Evolutionary conservation across 2,329 filamentous ascomycete genomes (phyloP).

Genomic region (Alternaria ventricosa): DNA sequence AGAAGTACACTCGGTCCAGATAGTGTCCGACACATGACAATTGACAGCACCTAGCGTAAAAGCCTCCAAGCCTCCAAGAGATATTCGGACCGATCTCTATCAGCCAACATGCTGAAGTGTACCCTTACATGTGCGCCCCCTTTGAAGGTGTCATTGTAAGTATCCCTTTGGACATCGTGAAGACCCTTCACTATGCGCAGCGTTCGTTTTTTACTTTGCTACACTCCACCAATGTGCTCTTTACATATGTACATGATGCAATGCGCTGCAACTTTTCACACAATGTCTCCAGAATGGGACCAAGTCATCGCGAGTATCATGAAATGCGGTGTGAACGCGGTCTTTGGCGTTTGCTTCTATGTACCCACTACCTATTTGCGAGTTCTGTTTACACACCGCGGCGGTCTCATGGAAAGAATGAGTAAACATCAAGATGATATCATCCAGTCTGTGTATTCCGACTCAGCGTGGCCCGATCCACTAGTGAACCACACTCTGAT

Average conservation of each 20-base stretch:
- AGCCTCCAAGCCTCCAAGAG: not conserved
- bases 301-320: not conserved
- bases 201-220: not conserved
- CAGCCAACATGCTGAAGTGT: not conserved
- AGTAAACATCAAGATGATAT: not conserved
- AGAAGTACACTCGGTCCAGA: not conserved
- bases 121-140: not conserved
- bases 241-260: not conserved
- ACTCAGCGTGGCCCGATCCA: not conserved
- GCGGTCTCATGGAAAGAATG: not conserved
- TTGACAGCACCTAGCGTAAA: not conserved
- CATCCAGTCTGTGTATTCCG: not conserved
- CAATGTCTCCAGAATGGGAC: not conserved
- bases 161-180: not conserved
- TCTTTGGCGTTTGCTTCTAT: not conserved
- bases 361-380: not conserved
- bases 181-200: not conserved
- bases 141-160: not conserved
- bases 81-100: not conserved
- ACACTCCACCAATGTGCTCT: not conserved
- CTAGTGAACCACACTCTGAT: constrained; percentile 3
- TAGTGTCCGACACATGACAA: not conserved
- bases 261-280: not conserved
- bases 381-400: not conserved
- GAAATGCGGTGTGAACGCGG: not conserved